phyloP scores from a whole-genome alignment of 1,139 yeast species.

The Candida buenavistaensis region DNA sequence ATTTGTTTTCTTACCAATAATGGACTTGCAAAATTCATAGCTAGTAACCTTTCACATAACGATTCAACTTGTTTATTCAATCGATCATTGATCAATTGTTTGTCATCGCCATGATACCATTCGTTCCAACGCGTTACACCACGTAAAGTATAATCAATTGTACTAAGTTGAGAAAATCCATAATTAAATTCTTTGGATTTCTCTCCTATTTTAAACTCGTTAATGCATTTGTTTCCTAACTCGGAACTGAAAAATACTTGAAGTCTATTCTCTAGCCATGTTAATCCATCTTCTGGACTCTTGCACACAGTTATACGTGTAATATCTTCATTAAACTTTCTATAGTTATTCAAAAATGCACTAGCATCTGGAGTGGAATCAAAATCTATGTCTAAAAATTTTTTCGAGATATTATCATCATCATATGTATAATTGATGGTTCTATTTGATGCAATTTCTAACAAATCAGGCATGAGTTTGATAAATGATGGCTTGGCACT shows the following conservation, averaged over 20 bases:
- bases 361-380: slow-evolving; percentile 83
- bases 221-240: slow-evolving; percentile 67
- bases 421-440: slow-evolving; percentile 71
- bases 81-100: slow-evolving; percentile 53
- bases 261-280: slow-evolving; percentile 77
- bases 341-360: slow-evolving; percentile 76
- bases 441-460: slow-evolving; percentile 78
- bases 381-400: slow-evolving; percentile 77
- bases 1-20: slow-evolving; percentile 79
- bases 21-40: slow-evolving; percentile 78
- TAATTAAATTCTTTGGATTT: slow-evolving; percentile 68
- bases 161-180: slow-evolving; percentile 80
- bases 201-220: slow-evolving; percentile 56
- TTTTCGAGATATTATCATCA: slow-evolving; percentile 62
- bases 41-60: slow-evolving; percentile 74
- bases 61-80: slow-evolving; percentile 68
- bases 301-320: slow-evolving; percentile 86
- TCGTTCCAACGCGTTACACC: slow-evolving; percentile 97
- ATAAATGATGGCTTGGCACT: slow-evolving; percentile 51
- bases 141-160: slow-evolving; percentile 85
- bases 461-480: slow-evolving; percentile 59
- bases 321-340: slow-evolving; percentile 85
- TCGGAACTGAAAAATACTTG: slow-evolving; percentile 72
- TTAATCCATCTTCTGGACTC: slow-evolving; percentile 76
- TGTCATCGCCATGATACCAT: slow-evolving; percentile 76